These are phyloP conservation scores for Rhizomucor pusillus DNA, from an alignment of 371 early-diverging fungal species.

Conservation along the genomic window DNA sequence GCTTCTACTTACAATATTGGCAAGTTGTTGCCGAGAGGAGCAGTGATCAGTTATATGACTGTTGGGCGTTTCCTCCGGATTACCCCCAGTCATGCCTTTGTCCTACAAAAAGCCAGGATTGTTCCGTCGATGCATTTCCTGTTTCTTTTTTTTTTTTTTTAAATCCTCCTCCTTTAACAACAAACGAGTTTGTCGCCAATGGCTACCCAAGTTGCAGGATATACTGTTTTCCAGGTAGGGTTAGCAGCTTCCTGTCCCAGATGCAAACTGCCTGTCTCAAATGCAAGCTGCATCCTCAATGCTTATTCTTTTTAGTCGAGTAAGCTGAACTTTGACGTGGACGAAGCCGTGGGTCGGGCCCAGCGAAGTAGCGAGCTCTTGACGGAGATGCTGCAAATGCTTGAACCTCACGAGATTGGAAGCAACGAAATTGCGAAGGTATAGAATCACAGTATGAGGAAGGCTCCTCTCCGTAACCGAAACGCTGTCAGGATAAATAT, in stretches of 20 bases:
- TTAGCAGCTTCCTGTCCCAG: not conserved
- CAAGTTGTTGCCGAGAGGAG: no score
- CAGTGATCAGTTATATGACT: no score
- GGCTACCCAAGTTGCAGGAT: conserved; percentile 21
- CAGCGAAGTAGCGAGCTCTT: conserved; percentile 28
- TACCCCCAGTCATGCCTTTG: no score
- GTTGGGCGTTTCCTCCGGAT: no score
- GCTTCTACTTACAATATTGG: no score
- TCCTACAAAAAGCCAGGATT: not conserved
- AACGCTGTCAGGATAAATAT: conserved; percentile 30
- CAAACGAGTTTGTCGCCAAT: not conserved
- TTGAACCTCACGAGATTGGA: conserved; percentile 32
- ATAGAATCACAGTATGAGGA: not conserved
- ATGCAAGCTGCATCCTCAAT: not conserved
- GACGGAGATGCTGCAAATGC: conserved; percentile 27
- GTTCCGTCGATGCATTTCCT: not conserved
- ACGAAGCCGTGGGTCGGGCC: conserved; percentile 31
- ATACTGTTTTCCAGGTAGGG: conserved; percentile 8
- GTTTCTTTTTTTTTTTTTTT: conserved; percentile 1
- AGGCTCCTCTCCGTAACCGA: not conserved
- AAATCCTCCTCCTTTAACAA: not conserved
- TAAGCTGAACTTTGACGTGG: conserved; percentile 22
- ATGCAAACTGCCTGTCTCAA: not conserved
- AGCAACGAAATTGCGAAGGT: conserved; percentile 40
- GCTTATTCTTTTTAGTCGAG: conserved; percentile 12